phyloP scores from a whole-genome alignment of 768 basidiomycete genomes.

The Trametes meyenii region DNA sequence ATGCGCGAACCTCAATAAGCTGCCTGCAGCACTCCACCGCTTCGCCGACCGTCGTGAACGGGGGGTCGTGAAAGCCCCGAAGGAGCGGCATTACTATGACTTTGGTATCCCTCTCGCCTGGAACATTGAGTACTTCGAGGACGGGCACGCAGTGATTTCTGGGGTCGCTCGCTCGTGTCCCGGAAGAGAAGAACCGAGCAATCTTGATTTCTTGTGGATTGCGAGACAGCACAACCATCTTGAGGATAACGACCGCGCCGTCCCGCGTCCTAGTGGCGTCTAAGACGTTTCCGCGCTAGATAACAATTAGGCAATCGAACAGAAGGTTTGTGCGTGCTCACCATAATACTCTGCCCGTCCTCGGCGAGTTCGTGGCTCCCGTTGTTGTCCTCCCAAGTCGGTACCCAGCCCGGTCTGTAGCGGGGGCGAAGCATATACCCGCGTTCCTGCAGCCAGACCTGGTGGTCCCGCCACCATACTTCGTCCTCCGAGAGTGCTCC shows the following conservation, averaged over 20 bases:
- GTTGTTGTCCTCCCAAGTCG: slow-evolving; percentile 27
- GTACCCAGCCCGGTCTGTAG: slow-evolving; percentile 31
- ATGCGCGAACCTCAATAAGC: slow-evolving; percentile 36
- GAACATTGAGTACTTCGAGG: slow-evolving; percentile 27
- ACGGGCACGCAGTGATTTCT: slow-evolving; percentile 33
- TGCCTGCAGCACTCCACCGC: slow-evolving; percentile 37
- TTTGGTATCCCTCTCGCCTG: slow-evolving; percentile 4
- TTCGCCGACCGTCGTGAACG: slow-evolving; percentile 41
- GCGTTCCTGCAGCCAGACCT: slow-evolving; percentile 21
- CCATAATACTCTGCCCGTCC: slow-evolving; percentile 3
- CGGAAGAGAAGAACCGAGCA: slow-evolving; percentile 27
- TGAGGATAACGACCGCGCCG: slow-evolving; percentile 26
- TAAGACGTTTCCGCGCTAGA: slow-evolving; percentile 10
- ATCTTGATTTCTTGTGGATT: slow-evolving; percentile 35
- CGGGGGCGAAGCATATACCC: slow-evolving; percentile 33
- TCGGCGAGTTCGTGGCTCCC: neutral
- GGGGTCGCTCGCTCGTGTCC: slow-evolving; percentile 26
- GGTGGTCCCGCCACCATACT: slow-evolving; percentile 20
- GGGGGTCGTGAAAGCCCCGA: slow-evolving; percentile 32
- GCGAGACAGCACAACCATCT: slow-evolving; percentile 13
- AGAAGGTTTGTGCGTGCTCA: too few relatives aligned
- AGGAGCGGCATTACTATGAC: slow-evolving; percentile 41
- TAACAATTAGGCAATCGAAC: neutral
- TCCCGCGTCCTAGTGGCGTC: slow-evolving; percentile 30
- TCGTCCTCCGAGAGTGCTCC: neutral